phyloP scores from a whole-genome alignment of 768 basidiomycete genomes.

The Amanita molliuscula region DNA sequence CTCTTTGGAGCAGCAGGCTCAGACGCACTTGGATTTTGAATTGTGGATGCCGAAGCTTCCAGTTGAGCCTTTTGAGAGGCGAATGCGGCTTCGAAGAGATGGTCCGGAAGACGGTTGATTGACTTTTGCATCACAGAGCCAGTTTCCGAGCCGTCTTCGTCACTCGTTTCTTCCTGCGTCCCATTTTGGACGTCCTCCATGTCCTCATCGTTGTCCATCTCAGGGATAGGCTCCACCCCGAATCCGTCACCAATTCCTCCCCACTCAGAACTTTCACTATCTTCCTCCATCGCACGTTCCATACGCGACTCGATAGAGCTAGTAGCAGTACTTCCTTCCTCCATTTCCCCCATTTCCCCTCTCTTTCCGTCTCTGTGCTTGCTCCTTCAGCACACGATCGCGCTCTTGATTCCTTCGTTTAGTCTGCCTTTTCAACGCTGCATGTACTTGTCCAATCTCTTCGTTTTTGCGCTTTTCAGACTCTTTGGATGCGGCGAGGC shows the following conservation, averaged over 20 bases:
- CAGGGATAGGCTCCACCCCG: neutral
- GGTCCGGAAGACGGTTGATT: conserved; percentile 1
- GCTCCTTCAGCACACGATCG: conserved; percentile 5
- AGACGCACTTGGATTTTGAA: neutral
- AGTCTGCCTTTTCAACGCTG: neutral
- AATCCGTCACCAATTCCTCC: neutral
- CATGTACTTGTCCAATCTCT: conserved; percentile 1
- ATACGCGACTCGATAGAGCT: neutral
- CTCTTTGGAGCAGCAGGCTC: neutral
- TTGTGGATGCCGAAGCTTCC: neutral
- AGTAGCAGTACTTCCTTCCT: neutral
- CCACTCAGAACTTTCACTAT: neutral
- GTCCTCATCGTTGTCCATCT: neutral
- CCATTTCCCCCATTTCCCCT: neutral
- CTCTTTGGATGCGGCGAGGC: neutral
- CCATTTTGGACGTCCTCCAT: neutral
- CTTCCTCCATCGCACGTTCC: conserved; percentile 4
- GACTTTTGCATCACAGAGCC: neutral
- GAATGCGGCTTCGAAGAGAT: conserved; percentile 5
- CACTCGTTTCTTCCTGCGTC: neutral
- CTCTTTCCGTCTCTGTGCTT: conserved; percentile 3
- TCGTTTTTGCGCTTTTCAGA: neutral
- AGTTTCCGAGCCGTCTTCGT: neutral
- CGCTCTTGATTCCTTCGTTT: conserved; percentile 2
- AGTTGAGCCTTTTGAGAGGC: neutral